These are phyloP conservation scores for Cladobotryum mycophilum DNA, from an alignment of 2,329 filamentous ascomycete genomes.

Conservation along the genomic window DNA sequence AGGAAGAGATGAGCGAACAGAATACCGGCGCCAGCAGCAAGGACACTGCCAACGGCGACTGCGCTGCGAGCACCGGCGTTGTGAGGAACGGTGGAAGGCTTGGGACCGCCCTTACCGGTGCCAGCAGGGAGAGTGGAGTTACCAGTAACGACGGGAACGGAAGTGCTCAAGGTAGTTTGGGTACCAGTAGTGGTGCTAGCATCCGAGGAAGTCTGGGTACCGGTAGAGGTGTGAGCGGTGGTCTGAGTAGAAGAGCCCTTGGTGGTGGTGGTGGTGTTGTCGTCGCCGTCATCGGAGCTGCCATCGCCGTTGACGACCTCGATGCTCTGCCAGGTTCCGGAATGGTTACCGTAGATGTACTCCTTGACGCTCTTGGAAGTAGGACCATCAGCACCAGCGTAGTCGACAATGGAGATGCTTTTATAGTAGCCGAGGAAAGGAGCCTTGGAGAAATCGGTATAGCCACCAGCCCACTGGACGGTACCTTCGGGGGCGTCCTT, in stretches of 20 bases:
- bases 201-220: conserved; percentile 8
- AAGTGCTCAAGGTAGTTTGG: conserved; percentile 17
- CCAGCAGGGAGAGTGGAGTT: conserved; percentile 11
- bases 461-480: conserved; percentile 62
- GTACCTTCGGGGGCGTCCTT: conserved; percentile 60
- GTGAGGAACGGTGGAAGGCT: conserved; percentile 17
- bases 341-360: conserved; percentile 47
- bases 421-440: conserved; percentile 54
- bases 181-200: conserved; percentile 15
- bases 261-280: conserved; percentile 5
- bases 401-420: conserved; percentile 48
- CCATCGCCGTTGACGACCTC: conserved; percentile 37
- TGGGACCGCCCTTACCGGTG: conserved; percentile 9
- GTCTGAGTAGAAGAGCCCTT: conserved; percentile 8
- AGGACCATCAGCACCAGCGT: conserved; percentile 41
- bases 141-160: conserved; percentile 10
- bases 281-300: conserved; percentile 13
- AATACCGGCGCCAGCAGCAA: conserved; percentile 23
- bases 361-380: conserved; percentile 36
- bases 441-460: conserved; percentile 46
- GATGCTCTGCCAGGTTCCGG: conserved; percentile 47
- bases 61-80: conserved; percentile 22
- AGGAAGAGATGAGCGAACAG: conserved; percentile 26
- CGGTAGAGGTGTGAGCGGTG: conserved; percentile 11
- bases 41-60: conserved; percentile 19